phyloP scores from a whole-genome alignment of 2,329 filamentous ascomycete genomes.

The Fusarium sororula region DNA sequence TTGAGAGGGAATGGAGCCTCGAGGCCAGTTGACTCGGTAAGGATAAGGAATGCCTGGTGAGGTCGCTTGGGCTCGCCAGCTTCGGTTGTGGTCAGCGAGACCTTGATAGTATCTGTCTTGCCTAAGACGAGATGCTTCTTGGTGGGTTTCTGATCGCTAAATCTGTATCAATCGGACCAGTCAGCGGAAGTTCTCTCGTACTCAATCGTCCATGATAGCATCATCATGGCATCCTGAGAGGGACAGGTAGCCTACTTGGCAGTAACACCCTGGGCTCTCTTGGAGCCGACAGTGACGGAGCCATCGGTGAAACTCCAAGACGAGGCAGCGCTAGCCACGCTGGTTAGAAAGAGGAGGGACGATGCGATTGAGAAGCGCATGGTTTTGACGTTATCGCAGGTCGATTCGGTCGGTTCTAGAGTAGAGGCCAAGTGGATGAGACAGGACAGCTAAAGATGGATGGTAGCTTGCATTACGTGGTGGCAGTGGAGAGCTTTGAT shows the following conservation, averaged over 20 bases:
- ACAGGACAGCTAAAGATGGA: conserved; percentile 40
- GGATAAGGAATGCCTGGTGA: conserved; percentile 91
- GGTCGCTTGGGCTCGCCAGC: conserved; percentile 81
- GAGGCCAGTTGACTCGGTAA: conserved; percentile 81
- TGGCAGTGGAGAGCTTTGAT: conserved; percentile 37
- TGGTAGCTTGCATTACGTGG: conserved; percentile 43
- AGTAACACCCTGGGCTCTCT: conserved; percentile 70
- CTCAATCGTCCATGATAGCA: not conserved
- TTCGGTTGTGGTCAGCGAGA: conserved; percentile 83
- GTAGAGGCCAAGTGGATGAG: conserved; percentile 39
- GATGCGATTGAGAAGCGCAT: conserved; percentile 53
- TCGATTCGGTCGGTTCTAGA: conserved; percentile 25
- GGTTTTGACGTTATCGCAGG: conserved; percentile 35
- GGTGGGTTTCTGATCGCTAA: conserved; percentile 68
- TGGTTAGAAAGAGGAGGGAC: conserved; percentile 57
- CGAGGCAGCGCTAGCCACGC: conserved; percentile 61
- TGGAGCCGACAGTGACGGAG: conserved; percentile 70
- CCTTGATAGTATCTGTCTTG: conserved; percentile 77
- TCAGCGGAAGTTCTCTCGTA: conserved; percentile 34
- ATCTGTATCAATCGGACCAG: conserved; percentile 52
- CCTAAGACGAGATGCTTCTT: conserved; percentile 72
- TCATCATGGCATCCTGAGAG: conserved; percentile 29
- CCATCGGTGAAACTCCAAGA: conserved; percentile 81
- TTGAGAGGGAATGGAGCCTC: conserved; percentile 88
- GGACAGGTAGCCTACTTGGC: conserved; percentile 66